Percentiles rank a stretch among this genome's conserved stretches.
These are phyloP conservation scores for Kandelia obovata DNA, from an alignment of 345 rosid genomes.

Conservation along the genomic window DNA sequence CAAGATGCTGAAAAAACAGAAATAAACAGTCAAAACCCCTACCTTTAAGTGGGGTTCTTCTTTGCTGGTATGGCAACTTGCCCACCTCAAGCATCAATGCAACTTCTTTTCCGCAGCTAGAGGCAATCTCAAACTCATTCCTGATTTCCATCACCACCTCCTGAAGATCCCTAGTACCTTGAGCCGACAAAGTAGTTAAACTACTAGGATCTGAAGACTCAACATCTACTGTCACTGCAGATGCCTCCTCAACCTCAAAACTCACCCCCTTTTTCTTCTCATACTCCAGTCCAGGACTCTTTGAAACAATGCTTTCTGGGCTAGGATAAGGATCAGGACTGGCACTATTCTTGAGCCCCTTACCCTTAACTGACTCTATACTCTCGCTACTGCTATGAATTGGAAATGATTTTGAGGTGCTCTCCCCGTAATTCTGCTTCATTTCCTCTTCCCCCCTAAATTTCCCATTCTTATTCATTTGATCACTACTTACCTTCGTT, in stretches of 20 bases:
- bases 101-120: conserved; percentile 76
- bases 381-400: conserved; percentile 35
- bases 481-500: conserved; percentile 29
- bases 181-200: conserved; percentile 55
- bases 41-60: conserved; percentile 62
- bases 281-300: conserved; percentile 46
- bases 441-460: conserved; percentile 20
- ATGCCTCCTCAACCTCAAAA: conserved; percentile 67
- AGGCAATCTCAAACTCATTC: conserved; percentile 77
- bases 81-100: conserved; percentile 86
- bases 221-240: conserved; percentile 30
- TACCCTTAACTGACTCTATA: conserved; percentile 26
- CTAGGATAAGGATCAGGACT: conserved; percentile 30
- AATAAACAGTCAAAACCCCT: conserved; percentile 4
- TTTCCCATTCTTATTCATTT: conserved; percentile 22
- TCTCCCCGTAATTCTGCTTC: conserved; percentile 51
- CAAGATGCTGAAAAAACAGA: neutral
- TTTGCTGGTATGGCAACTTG: conserved; percentile 74
- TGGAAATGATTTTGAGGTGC: conserved; percentile 56
- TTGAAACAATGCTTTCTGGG: conserved; percentile 41
- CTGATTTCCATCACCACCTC: conserved; percentile 84
- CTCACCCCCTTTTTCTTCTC: conserved; percentile 61
- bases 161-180: conserved; percentile 72
- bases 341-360: conserved; percentile 30
- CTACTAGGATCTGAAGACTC: conserved; percentile 67